Evolutionary conservation across 2,329 filamentous ascomycete genomes (phyloP).

Genomic region (Emericellopsis cladophorae): DNA sequence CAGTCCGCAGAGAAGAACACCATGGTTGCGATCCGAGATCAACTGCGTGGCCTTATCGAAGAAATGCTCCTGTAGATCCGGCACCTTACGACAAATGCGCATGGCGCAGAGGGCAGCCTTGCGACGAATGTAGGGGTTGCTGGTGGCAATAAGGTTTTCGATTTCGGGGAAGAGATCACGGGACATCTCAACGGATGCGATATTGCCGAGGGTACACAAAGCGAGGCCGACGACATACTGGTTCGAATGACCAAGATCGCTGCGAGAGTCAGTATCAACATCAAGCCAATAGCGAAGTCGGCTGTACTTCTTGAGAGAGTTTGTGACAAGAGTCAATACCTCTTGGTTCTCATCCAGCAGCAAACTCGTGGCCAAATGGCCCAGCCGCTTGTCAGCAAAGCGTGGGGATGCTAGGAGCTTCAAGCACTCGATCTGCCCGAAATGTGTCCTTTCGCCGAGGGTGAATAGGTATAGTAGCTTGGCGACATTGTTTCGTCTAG

Average conservation of each 20-base stretch:
- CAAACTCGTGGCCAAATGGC: conserved; percentile 92
- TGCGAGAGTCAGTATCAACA: conserved; percentile 19
- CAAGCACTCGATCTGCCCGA: conserved; percentile 97
- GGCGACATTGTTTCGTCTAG: conserved; percentile 96
- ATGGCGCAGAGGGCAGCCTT: conserved; percentile 98
- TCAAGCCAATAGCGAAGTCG: no score
- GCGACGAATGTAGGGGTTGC: conserved; percentile 95
- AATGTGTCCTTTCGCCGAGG: conserved; percentile 91
- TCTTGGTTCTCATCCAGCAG: conserved; percentile 97
- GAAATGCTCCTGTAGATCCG: conserved; percentile 94
- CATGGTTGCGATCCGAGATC: conserved; percentile 87
- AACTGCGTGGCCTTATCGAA: conserved; percentile 84
- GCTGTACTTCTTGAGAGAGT: conserved; percentile 87
- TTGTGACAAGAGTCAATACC: conserved; percentile 91
- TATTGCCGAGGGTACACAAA: conserved; percentile 92
- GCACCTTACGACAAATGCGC: conserved; percentile 96
- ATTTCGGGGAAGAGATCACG: conserved; percentile 94
- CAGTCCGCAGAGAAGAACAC: conserved; percentile 82
- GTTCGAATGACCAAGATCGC: conserved; percentile 92
- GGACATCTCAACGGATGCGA: conserved; percentile 96
- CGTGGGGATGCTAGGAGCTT: conserved; percentile 93
- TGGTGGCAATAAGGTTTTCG: conserved; percentile 79
- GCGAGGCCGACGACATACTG: conserved; percentile 97
- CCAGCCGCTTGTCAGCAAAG: conserved; percentile 93
- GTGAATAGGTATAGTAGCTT: conserved; percentile 98